Conservation (phyloP, 495 filamentous ascomycete genomes). For the Penicillium argentinense region DNA sequence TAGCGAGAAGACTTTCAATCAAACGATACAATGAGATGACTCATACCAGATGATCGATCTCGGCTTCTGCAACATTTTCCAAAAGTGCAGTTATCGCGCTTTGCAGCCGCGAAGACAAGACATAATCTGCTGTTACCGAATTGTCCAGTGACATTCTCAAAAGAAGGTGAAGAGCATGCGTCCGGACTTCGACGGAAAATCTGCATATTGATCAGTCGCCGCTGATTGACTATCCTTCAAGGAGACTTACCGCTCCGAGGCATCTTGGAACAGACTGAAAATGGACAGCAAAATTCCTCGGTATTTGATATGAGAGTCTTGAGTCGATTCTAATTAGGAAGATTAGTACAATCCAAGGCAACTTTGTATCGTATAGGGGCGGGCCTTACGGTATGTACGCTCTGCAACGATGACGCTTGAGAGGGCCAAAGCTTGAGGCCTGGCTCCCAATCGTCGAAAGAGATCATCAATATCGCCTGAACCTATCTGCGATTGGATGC, state of each 20-base stretch:
- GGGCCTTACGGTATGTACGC: slow-evolving; percentile 20
- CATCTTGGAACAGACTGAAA: slow-evolving; percentile 32
- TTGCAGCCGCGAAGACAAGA: slow-evolving; percentile 45
- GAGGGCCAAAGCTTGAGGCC: slow-evolving; percentile 27
- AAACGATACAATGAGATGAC: not conserved
- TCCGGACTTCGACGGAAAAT: slow-evolving; percentile 33
- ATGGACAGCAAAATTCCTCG: slow-evolving; percentile 17
- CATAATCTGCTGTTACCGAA: slow-evolving; percentile 42
- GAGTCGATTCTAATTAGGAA: not conserved
- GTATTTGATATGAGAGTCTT: slow-evolving; percentile 5
- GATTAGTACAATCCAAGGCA: not conserved
- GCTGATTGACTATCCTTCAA: not conserved
- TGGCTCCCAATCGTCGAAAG: slow-evolving; percentile 36
- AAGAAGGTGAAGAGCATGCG: slow-evolving; percentile 40
- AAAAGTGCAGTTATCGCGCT: slow-evolving; percentile 43
- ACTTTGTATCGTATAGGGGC: not conserved
- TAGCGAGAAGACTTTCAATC: slow-evolving; percentile 9
- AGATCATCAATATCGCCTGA: slow-evolving; percentile 33
- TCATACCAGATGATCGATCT: slow-evolving; percentile 33
- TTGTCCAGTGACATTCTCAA: slow-evolving; percentile 63
- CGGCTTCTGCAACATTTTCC: slow-evolving; percentile 30
- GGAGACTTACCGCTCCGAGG: slow-evolving; percentile 28
- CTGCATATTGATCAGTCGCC: slow-evolving; percentile 21
- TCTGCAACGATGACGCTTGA: slow-evolving; percentile 27
- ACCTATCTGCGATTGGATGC: slow-evolving; percentile 27